Evolutionary conservation across 441 rosid species (phyloP).

Genomic region (Hypseocharis bilobata): DNA sequence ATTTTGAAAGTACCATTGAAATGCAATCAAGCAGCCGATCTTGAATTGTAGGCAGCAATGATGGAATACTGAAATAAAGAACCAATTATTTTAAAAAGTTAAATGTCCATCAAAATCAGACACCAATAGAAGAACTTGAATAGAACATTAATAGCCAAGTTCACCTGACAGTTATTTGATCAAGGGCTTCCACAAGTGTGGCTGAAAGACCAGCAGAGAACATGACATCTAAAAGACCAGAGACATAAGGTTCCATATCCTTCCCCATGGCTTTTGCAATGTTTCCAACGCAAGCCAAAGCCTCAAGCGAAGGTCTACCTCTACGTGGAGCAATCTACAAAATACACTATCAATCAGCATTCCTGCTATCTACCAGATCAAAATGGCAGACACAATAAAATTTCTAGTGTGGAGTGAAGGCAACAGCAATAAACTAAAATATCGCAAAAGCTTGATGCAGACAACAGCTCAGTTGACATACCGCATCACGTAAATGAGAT

Average conservation of each 20-base stretch:
- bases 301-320: conserved; percentile 95
- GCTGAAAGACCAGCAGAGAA: conserved; percentile 80
- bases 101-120: conserved; percentile 13
- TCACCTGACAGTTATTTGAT: conserved; percentile 75
- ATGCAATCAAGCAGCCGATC: conserved; percentile 77
- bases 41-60: conserved; percentile 79
- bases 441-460: conserved; percentile 11
- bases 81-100: conserved; percentile 14
- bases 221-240: conserved; percentile 78
- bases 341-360: conserved; percentile 16
- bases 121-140: background rate
- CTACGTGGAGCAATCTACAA: conserved; percentile 93
- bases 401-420: conserved; percentile 13
- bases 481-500: conserved; percentile 92
- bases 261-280: conserved; percentile 96
- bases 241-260: conserved; percentile 75
- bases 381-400: conserved; percentile 14
- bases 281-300: conserved; percentile 96
- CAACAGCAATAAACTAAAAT: conserved; percentile 22
- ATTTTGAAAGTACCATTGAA: conserved; percentile 75
- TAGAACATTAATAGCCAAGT: conserved; percentile 14
- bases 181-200: conserved; percentile 81
- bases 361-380: conserved; percentile 17
- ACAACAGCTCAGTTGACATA: conserved; percentile 33
- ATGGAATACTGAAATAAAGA: conserved; percentile 72